Percentiles rank a stretch among this genome's conserved stretches.
Conservation (phyloP, 331 rosid genomes). For the Erythrophleum ivorense region DNA sequence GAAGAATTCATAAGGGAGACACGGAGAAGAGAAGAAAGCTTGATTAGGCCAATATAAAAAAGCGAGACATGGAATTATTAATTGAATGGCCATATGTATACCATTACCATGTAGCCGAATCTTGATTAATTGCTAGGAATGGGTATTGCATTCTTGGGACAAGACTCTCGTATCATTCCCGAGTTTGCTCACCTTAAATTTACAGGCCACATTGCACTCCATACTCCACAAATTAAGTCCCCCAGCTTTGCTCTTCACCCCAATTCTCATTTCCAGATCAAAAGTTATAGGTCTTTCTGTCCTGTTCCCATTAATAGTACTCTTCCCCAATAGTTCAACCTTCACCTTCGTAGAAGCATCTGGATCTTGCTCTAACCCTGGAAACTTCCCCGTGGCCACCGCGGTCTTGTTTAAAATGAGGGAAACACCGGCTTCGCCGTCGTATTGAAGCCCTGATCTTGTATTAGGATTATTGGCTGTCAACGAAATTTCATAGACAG, state of each 20-base stretch:
- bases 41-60: too few relatives aligned
- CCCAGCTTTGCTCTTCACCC: conserved; percentile 29
- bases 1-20: too few relatives aligned
- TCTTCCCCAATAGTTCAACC: conserved; percentile 29
- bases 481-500: conserved; percentile 32
- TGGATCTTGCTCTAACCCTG: conserved; percentile 16
- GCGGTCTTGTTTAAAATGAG: not conserved
- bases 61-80: too few relatives aligned
- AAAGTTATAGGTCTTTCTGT: not conserved
- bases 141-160: conserved; percentile 36
- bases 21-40: too few relatives aligned
- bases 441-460: conserved; percentile 13
- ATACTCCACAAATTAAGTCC: conserved; percentile 31
- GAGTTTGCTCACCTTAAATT: conserved; percentile 34
- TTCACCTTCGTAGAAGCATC: not conserved
- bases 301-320: conserved; percentile 8
- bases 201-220: conserved; percentile 38
- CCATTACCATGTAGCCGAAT: not conserved
- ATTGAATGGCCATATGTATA: too few relatives aligned
- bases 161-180: conserved; percentile 3
- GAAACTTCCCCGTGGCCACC: conserved; percentile 38
- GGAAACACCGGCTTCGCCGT: not conserved
- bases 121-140: not conserved
- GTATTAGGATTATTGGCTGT: conserved; percentile 36
- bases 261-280: conserved; percentile 34